Evolutionary conservation across 225 moss, liverwort and hornwort species (phyloP), one percentile per base, ranked within the genome.

Genomic region (Physcomitrellopsis africana): DNA sequence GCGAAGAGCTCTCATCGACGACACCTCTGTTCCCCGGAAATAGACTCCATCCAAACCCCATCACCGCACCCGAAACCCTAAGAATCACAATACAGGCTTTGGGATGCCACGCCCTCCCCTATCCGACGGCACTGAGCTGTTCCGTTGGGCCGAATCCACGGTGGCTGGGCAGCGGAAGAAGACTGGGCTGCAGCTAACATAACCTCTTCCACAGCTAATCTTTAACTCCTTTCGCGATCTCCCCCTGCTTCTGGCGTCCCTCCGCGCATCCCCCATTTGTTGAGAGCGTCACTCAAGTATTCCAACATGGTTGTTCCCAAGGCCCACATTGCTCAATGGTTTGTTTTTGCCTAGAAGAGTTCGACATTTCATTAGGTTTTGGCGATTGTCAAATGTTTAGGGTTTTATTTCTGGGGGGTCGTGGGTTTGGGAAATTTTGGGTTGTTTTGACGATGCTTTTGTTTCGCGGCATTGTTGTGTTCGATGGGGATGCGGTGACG

Each of bases 301-400:
- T 18, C 7, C 77, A 84, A 4, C 80, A 84, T 84, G 77, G 84
- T 84, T 43, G 42, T 73, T 60, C 10, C 0, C 37, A 1, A 58
- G 32, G 37, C 29, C 13, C 43, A 0, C 10, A 13, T 13, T 49
- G 7, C 47, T 4, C 5, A 5, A 15, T 5, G 0, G n/a, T 11
- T 8, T n/a, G 13, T 42, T 5, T 10, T 49, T 22, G 2, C 14
- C 0, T 15, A 9, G 10, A 0, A 2, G 0, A 11, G 3, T 1
- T 3, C 3, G 11, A 51, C 14, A n/a, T 55, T n/a, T 32, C 9
- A 13, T 68, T 2, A 8, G 2, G 49, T 9, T 0, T 15, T 1
- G 0, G 4, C 17, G 15, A 0, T 17, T 16, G 56, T 56, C 9
- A 0, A 57, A 3, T n/a, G 15, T 55, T 65, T 77, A 74, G 77